Evolutionary conservation across 306 rosid genomes (phyloP), one percentile per base, ranked within the genome.

Genomic region (Sicyos baderoa): DNA sequence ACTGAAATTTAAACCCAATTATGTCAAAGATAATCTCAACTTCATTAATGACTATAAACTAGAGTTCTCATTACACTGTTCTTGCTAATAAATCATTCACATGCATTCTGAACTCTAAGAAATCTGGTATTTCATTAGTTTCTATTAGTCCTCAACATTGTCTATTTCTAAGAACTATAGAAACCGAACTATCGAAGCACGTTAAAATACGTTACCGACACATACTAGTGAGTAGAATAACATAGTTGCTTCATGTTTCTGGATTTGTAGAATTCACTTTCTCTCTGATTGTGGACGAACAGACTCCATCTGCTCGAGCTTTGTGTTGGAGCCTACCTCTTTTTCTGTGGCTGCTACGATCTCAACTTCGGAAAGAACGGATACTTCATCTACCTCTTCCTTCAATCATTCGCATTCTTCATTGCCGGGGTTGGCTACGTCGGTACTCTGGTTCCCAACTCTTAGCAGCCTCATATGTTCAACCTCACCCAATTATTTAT

Each of bases 381-480:
- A 67, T 89, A 77, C 79, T 92, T 82, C 84, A 83, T 92, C 54
- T 92, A 79, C 85, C 95, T 89, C 50, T 89, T 92, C 81, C 76
- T 82, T 75, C 98, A 92, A 68, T 80, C 98, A 7, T 19, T 84
- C 48, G 98, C 98, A 60, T 92, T 92, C 93, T 89, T 92, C 82
- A 52, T 92, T 9, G 91, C 78, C 2, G 98, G 98, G 51, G 25
- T 92, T 67, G 98, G 98, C 71, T 87, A 88, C 69, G 82, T 93
- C 7, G 98, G 98, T 45, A 83, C 86, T 72, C 83, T 81, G 71
- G 87, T 88, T 77, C 85, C 97, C 13, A 87, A 54, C 62, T 79
- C 86, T 56, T 85, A 84, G 74, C 14, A 73, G 52, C 79, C 15
- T 62, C 60, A n/a, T 75, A 35, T 10, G 19, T 50, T 16, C 29